Conservation (phyloP, 176 grass and related monocot species). For the Tillandsia fasciculata region DNA sequence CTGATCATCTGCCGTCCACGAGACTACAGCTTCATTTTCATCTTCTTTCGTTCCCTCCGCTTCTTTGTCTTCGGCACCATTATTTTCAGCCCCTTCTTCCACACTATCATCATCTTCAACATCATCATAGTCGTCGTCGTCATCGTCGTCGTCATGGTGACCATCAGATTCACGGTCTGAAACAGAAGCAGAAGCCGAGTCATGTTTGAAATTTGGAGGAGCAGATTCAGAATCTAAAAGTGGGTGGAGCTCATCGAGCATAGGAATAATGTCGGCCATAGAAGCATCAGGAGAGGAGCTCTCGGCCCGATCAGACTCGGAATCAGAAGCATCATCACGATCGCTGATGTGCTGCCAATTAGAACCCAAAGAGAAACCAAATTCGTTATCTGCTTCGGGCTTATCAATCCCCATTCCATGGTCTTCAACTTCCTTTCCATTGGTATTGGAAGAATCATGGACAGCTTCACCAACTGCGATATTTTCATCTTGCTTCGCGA, state of each 20-base stretch:
- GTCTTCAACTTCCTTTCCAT: background rate
- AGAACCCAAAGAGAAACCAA: slow-evolving; percentile 44
- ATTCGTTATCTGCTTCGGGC: slow-evolving; percentile 14
- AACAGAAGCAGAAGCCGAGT: slow-evolving; percentile 37
- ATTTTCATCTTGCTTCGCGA: slow-evolving; percentile 16
- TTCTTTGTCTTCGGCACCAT: background rate
- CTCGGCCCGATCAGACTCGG: slow-evolving; percentile 63
- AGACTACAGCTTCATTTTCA: slow-evolving; percentile 7
- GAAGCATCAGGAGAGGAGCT: slow-evolving; percentile 75
- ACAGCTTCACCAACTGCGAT: slow-evolving; percentile 22
- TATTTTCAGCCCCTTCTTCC: slow-evolving; percentile 18
- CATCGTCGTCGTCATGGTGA: background rate
- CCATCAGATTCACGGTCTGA: slow-evolving; percentile 7
- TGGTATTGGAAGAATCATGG: background rate
- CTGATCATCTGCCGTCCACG: slow-evolving; percentile 20
- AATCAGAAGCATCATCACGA: slow-evolving; percentile 52
- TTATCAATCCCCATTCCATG: slow-evolving; percentile 22
- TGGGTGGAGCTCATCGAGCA: slow-evolving; percentile 84
- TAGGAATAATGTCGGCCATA: slow-evolving; percentile 61
- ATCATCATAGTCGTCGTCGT: slow-evolving; percentile 25
- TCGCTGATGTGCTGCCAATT: slow-evolving; percentile 52
- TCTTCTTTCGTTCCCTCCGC: slow-evolving; percentile 19
- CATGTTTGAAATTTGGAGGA: slow-evolving; percentile 22
- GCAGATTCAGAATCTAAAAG: slow-evolving; percentile 38
- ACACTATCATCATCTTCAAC: slow-evolving; percentile 23